Evolutionary conservation across 2,329 filamentous ascomycete species (phyloP), one percentile per base, ranked within the genome.

Genomic region (Phialophora tarda): DNA sequence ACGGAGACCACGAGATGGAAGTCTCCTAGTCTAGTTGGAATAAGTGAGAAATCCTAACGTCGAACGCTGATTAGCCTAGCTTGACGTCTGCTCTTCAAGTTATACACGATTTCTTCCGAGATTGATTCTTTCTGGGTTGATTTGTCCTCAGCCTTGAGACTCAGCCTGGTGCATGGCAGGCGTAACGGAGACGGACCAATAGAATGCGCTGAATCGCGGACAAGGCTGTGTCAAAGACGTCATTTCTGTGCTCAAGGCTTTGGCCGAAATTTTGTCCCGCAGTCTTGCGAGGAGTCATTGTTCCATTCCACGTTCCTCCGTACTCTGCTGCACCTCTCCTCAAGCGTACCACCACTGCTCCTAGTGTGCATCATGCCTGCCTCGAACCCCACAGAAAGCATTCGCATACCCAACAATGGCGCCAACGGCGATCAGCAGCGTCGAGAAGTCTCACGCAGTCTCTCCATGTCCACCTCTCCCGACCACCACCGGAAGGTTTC

Each of bases 401-500:
- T 72, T 60, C 70, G 70, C 50, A 67, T 66, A 59, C 66, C 63
- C 34, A 48, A 61, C 28, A 69, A 68, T 67, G 69, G 67, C 32
- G 21, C 48, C 26, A 44, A 56, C 53, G n/a, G 53, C 55, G 11
- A 61, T 44, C 38, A 47, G 12, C 59, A 68, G 6, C 77, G 59
- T 28, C 71, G 84, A 82, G 73, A 78, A 71, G 79, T 83, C 59
- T 86, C 86, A 21, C 84, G 87, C 75, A 88, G 83, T 77, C 81
- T 89, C 75, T 88, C 86, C 75, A 81, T 93, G 69, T 93, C 91
- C 34, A 88, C 86, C 56, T 95, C 92, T 62, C 93, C 94, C 30
- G 85, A 84, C 78, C 85, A 91, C 56, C 54, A 59, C 17, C 69
- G 67, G 28, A 63, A 59, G 24, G n/a, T 66, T 17, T 71, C 69